Evolutionary conservation across 352 stramenopile genomes (phyloP), one percentile per base, ranked within the genome.

Genomic region (Halophytophthora batemanensis): DNA sequence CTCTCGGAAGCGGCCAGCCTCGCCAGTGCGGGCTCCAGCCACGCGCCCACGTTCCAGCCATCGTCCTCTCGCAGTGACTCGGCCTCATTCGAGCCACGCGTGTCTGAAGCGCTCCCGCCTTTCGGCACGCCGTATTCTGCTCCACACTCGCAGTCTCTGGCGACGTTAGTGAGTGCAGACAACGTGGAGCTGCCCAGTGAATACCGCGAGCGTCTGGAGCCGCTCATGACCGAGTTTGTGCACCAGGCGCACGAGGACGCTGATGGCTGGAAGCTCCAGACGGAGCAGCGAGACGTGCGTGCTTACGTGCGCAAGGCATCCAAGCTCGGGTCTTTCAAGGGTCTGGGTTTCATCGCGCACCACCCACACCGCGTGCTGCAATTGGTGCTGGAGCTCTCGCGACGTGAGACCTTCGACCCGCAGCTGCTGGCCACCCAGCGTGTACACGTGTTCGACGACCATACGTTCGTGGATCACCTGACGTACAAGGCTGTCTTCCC

Each of bases 391-490:
- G 75, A 82, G 17, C 53, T 84, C 12, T 71, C 66, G 22, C 70
- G 52, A 14, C 63, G 77, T 44, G 46, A 77, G 22, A 49, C 47
- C 22, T 84, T 79, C 34, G 80, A 91, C 37, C 73, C 75, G 38
- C 80, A 87, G 52, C 41, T 86, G 29, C 54, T 86, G 36, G 47
- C 66, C 6, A 69, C 69, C 22, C 61, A 74, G 28, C 77, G 77
- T 19, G 57, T 77, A 21, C 53, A 77, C 22, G 71, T 86, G n/a
- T 85, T 77, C 34, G 68, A 88, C 38, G 65, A 81, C 47, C 77
- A 90, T 64, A 84, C 73, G 47, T 88, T 79, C 55, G 69, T 90
- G 41, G 77, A 90, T 48, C 72, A 88, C 53, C 61, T 87, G 37
- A 74, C 65, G 13, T 85, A 79, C 69, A 88, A 88, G 61, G 61